Conservation (phyloP, 768 basidiomycete species). For the Mycena leptocephala region DNA sequence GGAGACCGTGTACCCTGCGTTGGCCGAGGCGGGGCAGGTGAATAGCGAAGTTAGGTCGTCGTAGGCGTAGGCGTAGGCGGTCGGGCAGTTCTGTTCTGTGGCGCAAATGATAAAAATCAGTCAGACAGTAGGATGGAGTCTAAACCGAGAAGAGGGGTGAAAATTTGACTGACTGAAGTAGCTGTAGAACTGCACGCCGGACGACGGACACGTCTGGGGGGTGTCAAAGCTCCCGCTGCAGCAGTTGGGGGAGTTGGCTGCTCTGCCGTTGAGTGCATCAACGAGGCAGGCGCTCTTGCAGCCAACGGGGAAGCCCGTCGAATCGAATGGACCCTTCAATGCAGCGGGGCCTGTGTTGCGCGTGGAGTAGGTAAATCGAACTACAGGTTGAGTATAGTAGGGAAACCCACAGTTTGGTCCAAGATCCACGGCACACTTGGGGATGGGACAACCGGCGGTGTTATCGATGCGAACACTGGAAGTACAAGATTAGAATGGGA, state of each 20-base stretch:
- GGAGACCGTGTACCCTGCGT: slow-evolving; percentile 46
- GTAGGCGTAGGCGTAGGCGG: slow-evolving; percentile 53
- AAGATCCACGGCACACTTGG: slow-evolving; percentile 28
- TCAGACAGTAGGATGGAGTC: slow-evolving; percentile 15
- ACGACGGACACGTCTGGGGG: neutral
- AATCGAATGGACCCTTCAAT: slow-evolving; percentile 24
- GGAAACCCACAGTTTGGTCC: slow-evolving; percentile 21
- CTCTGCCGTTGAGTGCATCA: slow-evolving; percentile 4
- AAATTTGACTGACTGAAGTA: slow-evolving; percentile 16
- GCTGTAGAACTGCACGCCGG: neutral
- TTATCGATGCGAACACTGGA: slow-evolving; percentile 21
- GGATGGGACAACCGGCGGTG: no score
- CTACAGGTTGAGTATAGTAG: neutral
- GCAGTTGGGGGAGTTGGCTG: slow-evolving; percentile 15
- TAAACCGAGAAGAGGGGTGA: neutral
- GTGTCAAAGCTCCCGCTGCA: neutral
- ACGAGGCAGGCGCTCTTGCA: slow-evolving; percentile 16
- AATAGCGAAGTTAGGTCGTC: slow-evolving; percentile 51
- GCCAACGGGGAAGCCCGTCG: slow-evolving; percentile 15
- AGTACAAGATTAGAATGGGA: neutral
- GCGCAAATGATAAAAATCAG: neutral
- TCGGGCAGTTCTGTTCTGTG: slow-evolving; percentile 38
- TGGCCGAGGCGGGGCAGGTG: slow-evolving; percentile 36
- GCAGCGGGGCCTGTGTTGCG: slow-evolving; percentile 1
- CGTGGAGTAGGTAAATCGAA: neutral